Base-by-base conservation (phyloP, 2,329 filamentous ascomycete species). In the Apiospora marii region DNA sequence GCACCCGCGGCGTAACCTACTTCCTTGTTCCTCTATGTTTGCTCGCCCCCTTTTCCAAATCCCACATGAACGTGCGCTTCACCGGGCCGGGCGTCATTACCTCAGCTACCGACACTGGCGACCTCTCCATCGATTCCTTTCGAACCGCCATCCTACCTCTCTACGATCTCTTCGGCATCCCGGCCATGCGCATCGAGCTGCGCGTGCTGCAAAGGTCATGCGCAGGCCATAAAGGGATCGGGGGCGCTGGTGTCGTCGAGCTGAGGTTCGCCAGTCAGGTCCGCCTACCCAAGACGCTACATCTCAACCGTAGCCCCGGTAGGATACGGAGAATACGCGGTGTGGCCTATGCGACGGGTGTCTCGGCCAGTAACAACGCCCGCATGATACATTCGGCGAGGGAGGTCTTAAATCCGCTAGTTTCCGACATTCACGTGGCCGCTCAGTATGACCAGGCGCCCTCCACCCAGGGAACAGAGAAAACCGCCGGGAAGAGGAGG, bases 21-120 rank as follows among this genome's bases (percentile, higher is more conserved):
- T 98, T 96, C 85, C 87, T 99, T 72, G 87, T 98, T 30, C 94
- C 95, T 8, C 88, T 98, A 2, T 98, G 95, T 79, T 86, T 98
- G 30, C 88, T 99, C 22, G 95, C 96, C 0, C 96, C 96, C 0
- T 99, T 99, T 82, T 93, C 94, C 34, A 98, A 99, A 81, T 90
- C 92, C 12, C 93, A 94, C 75, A 90, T 99, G 84, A 98, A 97
- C 79, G 92, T 99, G 14, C 89, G 95, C 10, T 95, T 99, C 81
- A 91, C 93, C 3, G 96, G 96, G 0, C 92, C 95, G 0, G 96
- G 96, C 69, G 96, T 98, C 71, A 97, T 99, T 77, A 98, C 96
- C 1, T 92, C 92, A 13, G 90, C 94, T 2, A 98, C 95, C 4
- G 89, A 93, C 75, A 88, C 89, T 0, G 95, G 95, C 73, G 96